Evolutionary conservation across 768 basidiomycete species (phyloP).

Genomic region (Boletus bicolor): DNA sequence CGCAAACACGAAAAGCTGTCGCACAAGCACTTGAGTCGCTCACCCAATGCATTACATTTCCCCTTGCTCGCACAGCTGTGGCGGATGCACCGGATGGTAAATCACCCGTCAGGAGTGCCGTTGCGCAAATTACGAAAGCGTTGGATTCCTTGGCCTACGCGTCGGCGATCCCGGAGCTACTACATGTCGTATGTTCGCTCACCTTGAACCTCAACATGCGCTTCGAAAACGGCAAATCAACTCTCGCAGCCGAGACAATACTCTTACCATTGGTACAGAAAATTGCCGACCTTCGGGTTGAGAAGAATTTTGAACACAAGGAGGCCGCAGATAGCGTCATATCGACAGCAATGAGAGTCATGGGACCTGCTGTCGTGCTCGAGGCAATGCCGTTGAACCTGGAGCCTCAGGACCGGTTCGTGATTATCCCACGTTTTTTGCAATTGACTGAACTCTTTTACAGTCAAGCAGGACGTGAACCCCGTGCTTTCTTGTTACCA

Average conservation of each 20-base stretch:
- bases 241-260: conserved; percentile 65
- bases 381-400: conserved; percentile 79
- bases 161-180: conserved; percentile 71
- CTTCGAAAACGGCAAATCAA: conserved; percentile 36
- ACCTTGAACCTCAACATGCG: conserved; percentile 59
- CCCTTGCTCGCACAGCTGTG: conserved; percentile 54
- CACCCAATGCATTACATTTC: conserved; percentile 66
- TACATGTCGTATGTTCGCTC: conserved; percentile 71
- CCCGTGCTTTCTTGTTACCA: conserved; percentile 89
- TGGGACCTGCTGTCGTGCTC: conserved; percentile 83
- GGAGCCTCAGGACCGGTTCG: conserved; percentile 75
- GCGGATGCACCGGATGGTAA: conserved; percentile 43
- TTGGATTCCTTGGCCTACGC: conserved; percentile 73
- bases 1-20: conserved; percentile 57
- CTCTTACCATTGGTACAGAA: conserved; percentile 66
- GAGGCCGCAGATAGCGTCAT: conserved; percentile 81
- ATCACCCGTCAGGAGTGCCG: conserved; percentile 58
- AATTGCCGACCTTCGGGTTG: conserved; percentile 68
- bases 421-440: conserved; percentile 2
- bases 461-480: conserved; percentile 72
- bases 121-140: conserved; percentile 62
- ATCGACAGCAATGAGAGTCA: conserved; percentile 74
- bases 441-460: conserved; percentile 6
- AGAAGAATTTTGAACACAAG: conserved; percentile 87
- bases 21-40: conserved; percentile 61